Conservation (phyloP, 2,329 filamentous ascomycete species). For the Aspergillus nomiae region DNA sequence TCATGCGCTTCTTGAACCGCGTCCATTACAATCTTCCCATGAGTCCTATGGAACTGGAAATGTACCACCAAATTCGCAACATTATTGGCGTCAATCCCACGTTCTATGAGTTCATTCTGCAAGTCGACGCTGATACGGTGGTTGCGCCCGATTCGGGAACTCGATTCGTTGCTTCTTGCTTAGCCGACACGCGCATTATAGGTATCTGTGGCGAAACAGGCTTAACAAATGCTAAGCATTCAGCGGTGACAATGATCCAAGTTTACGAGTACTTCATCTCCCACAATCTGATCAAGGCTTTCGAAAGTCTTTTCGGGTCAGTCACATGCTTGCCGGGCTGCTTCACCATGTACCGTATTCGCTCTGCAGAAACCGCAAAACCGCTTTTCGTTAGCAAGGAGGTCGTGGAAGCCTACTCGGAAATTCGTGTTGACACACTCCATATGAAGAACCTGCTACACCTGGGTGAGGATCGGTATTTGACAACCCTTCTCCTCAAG, state of each 20-base stretch:
- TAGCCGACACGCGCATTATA: conserved; percentile 90
- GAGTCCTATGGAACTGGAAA: conserved; percentile 94
- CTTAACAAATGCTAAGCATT: conserved; percentile 87
- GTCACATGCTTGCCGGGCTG: conserved; percentile 98
- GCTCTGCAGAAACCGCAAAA: conserved; percentile 90
- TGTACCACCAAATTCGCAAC: conserved; percentile 98
- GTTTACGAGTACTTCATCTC: conserved; percentile 99
- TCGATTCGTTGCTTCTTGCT: conserved; percentile 86
- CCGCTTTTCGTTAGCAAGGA: conserved; percentile 95
- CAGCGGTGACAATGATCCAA: conserved; percentile 97
- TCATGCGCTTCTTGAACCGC: conserved; percentile 99
- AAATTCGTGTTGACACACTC: conserved; percentile 94
- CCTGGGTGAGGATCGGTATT: conserved; percentile 93
- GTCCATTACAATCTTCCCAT: conserved; percentile 97
- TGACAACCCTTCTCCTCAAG: conserved; percentile 93
- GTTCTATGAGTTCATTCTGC: conserved; percentile 95
- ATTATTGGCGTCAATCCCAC: conserved; percentile 98
- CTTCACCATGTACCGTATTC: conserved; percentile 98
- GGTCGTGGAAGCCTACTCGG: conserved; percentile 81
- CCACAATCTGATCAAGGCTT: conserved; percentile 94
- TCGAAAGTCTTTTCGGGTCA: conserved; percentile 94
- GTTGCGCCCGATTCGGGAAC: conserved; percentile 87
- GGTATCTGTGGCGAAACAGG: conserved; percentile 94
- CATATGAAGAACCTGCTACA: conserved; percentile 99
- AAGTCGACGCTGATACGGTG: conserved; percentile 96